Conservation (phyloP, 139 green algal species). For the Nannochloris sp. region DNA sequence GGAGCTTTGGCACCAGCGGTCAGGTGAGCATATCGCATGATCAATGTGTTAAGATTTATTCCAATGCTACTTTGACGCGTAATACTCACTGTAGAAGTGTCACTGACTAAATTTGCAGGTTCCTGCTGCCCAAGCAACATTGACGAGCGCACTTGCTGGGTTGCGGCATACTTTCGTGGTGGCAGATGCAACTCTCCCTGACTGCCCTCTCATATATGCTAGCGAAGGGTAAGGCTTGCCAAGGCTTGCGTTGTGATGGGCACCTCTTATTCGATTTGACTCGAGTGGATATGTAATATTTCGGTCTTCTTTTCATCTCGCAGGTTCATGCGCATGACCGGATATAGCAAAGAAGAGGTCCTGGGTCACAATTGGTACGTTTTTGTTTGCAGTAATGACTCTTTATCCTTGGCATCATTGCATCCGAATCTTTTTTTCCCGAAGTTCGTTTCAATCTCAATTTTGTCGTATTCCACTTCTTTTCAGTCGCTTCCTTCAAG, state of each 20-base stretch:
- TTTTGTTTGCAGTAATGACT: not conserved
- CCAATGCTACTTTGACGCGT: no score
- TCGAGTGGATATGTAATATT: no score
- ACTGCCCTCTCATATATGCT: conserved; percentile 92
- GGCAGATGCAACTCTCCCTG: conserved; percentile 84
- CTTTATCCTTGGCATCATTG: no score
- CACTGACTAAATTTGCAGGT: conserved; percentile 40
- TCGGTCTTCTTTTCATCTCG: no score
- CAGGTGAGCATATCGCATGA: no score
- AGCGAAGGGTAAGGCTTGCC: conserved; percentile 60
- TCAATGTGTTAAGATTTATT: no score
- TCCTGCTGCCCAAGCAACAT: conserved; percentile 44
- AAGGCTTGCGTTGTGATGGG: no score
- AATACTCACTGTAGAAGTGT: no score
- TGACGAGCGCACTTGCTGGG: conserved; percentile 75
- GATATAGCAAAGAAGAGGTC: conserved; percentile 88
- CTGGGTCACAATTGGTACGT: conserved; percentile 93
- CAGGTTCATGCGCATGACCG: conserved; percentile 95
- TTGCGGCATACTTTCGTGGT: conserved; percentile 92
- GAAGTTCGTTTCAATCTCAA: not conserved
- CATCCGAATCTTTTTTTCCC: no score
- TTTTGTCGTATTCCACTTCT: not conserved
- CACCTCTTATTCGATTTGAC: no score
- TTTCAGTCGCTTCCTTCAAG: conserved; percentile 93
- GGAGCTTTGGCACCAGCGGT: no score